These are phyloP conservation scores for Hypomontagnella submonticulosa DNA, from an alignment of 495 filamentous ascomycete genomes.

Conservation along the genomic window DNA sequence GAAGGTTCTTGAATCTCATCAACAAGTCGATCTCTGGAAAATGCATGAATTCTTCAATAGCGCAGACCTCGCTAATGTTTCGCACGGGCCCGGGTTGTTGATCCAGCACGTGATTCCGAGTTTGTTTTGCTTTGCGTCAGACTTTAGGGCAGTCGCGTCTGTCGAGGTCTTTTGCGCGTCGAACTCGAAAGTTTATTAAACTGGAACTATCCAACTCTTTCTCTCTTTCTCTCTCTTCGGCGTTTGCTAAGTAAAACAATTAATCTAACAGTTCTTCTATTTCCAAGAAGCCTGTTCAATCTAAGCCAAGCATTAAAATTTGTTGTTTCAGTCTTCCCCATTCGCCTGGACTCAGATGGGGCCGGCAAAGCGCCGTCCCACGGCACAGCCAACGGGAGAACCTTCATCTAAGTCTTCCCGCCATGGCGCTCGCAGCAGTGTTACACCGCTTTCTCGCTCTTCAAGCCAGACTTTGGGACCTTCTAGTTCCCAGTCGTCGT, in stretches of 20 bases:
- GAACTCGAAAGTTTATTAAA: not conserved
- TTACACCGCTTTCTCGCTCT: slow-evolving; percentile 23
- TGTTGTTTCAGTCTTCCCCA: not conserved
- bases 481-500: slow-evolving; percentile 28
- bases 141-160: slow-evolving; percentile 19
- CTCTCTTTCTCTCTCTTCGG: slow-evolving; percentile 1
- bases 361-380: slow-evolving; percentile 25
- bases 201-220: slow-evolving; percentile 6
- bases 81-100: not conserved
- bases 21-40: no score
- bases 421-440: no score
- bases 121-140: not conserved
- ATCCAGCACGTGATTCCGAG: slow-evolving; percentile 35
- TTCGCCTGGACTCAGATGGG: slow-evolving; percentile 4
- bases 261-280: not conserved
- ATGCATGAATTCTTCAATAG: no score
- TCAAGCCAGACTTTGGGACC: slow-evolving; percentile 15
- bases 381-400: slow-evolving; percentile 3
- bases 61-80: not conserved
- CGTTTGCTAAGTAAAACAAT: not conserved
- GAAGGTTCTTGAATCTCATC: no score
- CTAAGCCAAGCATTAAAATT: not conserved
- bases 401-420: slow-evolving; percentile 37
- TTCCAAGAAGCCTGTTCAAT: not conserved
- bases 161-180: slow-evolving; percentile 13